Evolutionary conservation across 1,284 basidiomycete genomes (phyloP).

Genomic region (Cutaneotrichosporon sp.): DNA sequence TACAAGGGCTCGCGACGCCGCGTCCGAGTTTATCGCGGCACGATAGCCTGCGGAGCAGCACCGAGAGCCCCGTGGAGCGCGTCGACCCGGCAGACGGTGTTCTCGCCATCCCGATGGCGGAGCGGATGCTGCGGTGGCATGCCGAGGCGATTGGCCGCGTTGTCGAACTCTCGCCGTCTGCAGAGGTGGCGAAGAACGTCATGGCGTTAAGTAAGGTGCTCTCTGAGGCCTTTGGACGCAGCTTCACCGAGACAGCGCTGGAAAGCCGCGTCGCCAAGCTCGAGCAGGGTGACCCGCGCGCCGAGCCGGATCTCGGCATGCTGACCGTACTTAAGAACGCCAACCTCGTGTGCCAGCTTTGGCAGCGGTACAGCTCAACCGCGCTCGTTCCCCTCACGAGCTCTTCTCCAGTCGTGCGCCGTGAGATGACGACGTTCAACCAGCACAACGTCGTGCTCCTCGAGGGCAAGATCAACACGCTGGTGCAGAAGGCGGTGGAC

Average conservation of each 20-base stretch:
- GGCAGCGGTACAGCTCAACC: conserved; percentile 94
- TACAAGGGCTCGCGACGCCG: conserved; percentile 7
- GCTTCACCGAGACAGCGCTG: conserved; percentile 85
- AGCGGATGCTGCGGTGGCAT: conserved; percentile 92
- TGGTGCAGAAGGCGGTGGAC: conserved; percentile 82
- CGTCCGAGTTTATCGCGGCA: conserved; percentile 9
- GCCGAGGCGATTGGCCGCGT: conserved; percentile 90
- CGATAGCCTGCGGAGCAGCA: conserved; percentile 10
- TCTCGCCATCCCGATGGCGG: conserved; percentile 71
- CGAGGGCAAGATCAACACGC: conserved; percentile 78
- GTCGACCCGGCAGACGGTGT: conserved; percentile 71
- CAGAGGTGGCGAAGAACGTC: conserved; percentile 89
- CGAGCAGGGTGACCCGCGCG: conserved; percentile 70
- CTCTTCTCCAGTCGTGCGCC: conserved; percentile 77
- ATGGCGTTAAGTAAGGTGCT: conserved; percentile 81
- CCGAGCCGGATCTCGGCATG: conserved; percentile 74
- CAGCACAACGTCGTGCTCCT: conserved; percentile 83
- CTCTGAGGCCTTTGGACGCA: conserved; percentile 80
- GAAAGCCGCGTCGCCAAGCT: conserved; percentile 77
- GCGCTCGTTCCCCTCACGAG: conserved; percentile 86
- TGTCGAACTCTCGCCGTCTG: conserved; percentile 74
- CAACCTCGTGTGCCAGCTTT: conserved; percentile 90
- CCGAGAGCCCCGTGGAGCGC: conserved; percentile 20
- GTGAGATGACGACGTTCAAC: conserved; percentile 93
- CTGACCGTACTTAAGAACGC: conserved; percentile 68